These are phyloP conservation scores for Lavandula angustifolia DNA, from an alignment of 257 asterid species.

Conservation along the genomic window DNA sequence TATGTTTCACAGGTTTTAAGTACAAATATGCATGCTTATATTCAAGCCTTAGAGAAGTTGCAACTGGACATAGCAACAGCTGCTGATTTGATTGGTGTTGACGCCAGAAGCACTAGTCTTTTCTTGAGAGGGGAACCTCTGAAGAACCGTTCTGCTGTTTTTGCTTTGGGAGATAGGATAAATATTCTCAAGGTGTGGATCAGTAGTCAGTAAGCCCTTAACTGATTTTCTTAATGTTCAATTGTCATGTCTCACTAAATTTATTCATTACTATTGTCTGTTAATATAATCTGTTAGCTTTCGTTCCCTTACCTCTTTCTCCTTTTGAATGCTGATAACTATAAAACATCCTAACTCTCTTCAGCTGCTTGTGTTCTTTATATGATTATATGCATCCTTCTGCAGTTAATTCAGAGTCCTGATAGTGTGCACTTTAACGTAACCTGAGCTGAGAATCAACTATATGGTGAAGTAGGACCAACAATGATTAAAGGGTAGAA, in stretches of 20 bases:
- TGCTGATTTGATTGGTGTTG: slow-evolving; percentile 94
- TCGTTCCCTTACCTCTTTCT: no score
- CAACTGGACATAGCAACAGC: slow-evolving; percentile 96
- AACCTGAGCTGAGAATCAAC: slow-evolving; percentile 15
- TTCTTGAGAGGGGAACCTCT: slow-evolving; percentile 95
- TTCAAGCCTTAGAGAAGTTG: slow-evolving; percentile 95
- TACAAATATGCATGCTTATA: slow-evolving; percentile 88
- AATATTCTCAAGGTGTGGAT: slow-evolving; percentile 81
- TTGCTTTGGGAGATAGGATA: slow-evolving; percentile 97
- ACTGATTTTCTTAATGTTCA: not conserved
- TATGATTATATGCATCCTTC: no score
- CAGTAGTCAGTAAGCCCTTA: slow-evolving; percentile 11
- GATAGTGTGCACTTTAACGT: not conserved
- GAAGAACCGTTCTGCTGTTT: slow-evolving; percentile 97
- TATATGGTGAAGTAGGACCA: no score
- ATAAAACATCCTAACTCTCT: no score
- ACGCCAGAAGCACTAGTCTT: slow-evolving; percentile 88
- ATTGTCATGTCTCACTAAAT: slow-evolving; percentile 10
- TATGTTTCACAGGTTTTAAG: slow-evolving; percentile 68
- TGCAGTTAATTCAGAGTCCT: slow-evolving; percentile 7
- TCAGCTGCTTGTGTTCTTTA: no score
- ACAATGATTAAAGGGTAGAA: not conserved
- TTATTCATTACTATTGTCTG: not conserved
- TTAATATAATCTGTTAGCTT: slow-evolving; percentile 7
- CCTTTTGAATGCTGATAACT: no score